Percentiles rank a stretch among this genome's conserved stretches.
These are phyloP conservation scores for Nakazawaea sp. DNA, from an alignment of 805 yeast genomes.

Conservation along the genomic window DNA sequence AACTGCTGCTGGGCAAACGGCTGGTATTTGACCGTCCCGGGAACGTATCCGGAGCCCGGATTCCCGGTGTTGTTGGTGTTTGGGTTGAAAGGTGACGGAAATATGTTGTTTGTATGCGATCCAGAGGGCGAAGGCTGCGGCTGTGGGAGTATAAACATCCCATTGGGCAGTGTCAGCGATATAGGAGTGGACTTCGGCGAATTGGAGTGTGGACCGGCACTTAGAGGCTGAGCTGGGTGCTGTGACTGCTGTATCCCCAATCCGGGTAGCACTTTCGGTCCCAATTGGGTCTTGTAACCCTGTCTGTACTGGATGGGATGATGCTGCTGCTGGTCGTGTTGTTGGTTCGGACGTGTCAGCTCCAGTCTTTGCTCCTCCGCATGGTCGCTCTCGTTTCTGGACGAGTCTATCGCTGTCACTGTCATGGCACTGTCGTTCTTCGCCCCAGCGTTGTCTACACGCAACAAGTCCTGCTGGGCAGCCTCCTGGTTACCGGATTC, in stretches of 20 bases:
- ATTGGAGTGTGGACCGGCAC: not conserved
- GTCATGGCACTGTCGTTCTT: slow-evolving; percentile 35
- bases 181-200: slow-evolving; percentile 22
- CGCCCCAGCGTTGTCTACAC: slow-evolving; percentile 15
- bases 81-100: slow-evolving; percentile 19
- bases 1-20: slow-evolving; percentile 7
- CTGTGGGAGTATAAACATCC: slow-evolving; percentile 21
- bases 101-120: slow-evolving; percentile 19
- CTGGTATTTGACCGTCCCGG: slow-evolving; percentile 9
- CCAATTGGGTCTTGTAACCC: slow-evolving; percentile 1
- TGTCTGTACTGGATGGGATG: no score
- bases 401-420: slow-evolving; percentile 34
- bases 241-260: not conserved
- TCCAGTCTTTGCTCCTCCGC: slow-evolving; percentile 9
- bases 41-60: slow-evolving; percentile 1
- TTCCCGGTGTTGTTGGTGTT: slow-evolving; percentile 15
- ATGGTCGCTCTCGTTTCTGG: not conserved
- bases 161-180: slow-evolving; percentile 21
- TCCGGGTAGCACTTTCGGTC: slow-evolving; percentile 8
- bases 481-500: slow-evolving; percentile 21
- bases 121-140: slow-evolving; percentile 23
- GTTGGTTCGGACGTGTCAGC: slow-evolving; percentile 12
- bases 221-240: not conserved
- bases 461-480: not conserved
- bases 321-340: slow-evolving; percentile 15